These are phyloP conservation scores for Ophiosphaerella narmari DNA, from an alignment of 2,329 filamentous ascomycete species.

Conservation along the genomic window DNA sequence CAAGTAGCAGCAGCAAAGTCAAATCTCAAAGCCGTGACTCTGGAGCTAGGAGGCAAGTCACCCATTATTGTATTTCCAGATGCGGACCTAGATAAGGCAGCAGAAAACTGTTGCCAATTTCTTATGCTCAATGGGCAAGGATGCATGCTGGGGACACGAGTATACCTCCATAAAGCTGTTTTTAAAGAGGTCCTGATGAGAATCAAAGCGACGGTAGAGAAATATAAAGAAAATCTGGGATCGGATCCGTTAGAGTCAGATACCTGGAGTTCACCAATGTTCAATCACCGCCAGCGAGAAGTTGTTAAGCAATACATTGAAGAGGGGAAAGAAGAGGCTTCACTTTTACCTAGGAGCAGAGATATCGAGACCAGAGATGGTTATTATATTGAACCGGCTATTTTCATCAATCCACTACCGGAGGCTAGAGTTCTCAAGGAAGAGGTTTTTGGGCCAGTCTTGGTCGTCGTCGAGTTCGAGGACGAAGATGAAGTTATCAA, in stretches of 20 bases:
- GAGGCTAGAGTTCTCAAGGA: too few relatives aligned
- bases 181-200: slow-evolving; percentile 62
- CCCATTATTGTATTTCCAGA: too few relatives aligned
- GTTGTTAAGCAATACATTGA: background rate
- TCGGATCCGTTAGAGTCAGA: slow-evolving; percentile 49
- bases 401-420: too few relatives aligned
- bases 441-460: slow-evolving; percentile 42
- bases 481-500: slow-evolving; percentile 41
- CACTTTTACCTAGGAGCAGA: background rate
- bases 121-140: too few relatives aligned
- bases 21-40: too few relatives aligned
- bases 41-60: too few relatives aligned
- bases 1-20: too few relatives aligned
- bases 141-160: slow-evolving; percentile 38
- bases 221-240: too few relatives aligned
- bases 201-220: too few relatives aligned
- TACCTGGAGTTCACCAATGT: slow-evolving; percentile 53
- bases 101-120: too few relatives aligned
- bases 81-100: too few relatives aligned
- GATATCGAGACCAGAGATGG: background rate
- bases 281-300: slow-evolving; percentile 46
- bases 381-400: slow-evolving; percentile 2
- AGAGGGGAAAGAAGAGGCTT: background rate
- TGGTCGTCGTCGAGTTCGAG: slow-evolving; percentile 35
- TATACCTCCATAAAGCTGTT: slow-evolving; percentile 59